Base-by-base conservation (phyloP, 176 grass and related monocot genomes). In the Ensete glaucum region DNA sequence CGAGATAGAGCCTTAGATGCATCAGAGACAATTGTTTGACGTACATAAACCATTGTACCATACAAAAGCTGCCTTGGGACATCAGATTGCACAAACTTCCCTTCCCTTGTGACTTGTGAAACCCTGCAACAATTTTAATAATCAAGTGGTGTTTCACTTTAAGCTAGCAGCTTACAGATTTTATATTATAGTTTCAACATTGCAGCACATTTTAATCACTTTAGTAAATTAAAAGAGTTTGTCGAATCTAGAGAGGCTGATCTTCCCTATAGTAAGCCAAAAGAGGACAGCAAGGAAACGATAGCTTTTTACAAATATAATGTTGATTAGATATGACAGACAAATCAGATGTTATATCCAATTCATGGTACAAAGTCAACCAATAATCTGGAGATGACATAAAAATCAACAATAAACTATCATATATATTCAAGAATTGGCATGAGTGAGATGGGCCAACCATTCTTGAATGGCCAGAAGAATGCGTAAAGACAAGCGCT, bases 11-110 rank as follows among this genome's bases (percentile, higher is more conserved):
- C 91, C 66, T 83, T 99, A 59, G 95, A 99, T 69, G 95, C 95
- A 82, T 99, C 90, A 52, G 86, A 79, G 9, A 99, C 95, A 76
- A 99, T 99, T 77, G 90, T 72, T 52, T 99, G 90, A 64, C 95
- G 88, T 63, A 94, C 95, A 85, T 57, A 99, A 24, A 99, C 95
- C 95, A 99, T 99, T 67, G 95, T 99, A 24, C 95, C 82, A 43
- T 99, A 99, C 72, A 99, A 82, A 55, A 99, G 81, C 76, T 99
- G 95, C 62, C 88, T 88, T 87, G 95, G 95, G 16, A 99, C 84
- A 85, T 99, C 69, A 66, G 95, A 99, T 73, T 87, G 76, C 21
- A 99, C 82, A 91, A 89, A 93, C 80, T 94, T 94, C 11, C 95
- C 95, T 22, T 91, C 90, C 73, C 81, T 99, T 58, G 95, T 99